These are phyloP conservation scores for Steccherinum ochraceum DNA, from an alignment of 768 basidiomycete species.

Conservation along the genomic window DNA sequence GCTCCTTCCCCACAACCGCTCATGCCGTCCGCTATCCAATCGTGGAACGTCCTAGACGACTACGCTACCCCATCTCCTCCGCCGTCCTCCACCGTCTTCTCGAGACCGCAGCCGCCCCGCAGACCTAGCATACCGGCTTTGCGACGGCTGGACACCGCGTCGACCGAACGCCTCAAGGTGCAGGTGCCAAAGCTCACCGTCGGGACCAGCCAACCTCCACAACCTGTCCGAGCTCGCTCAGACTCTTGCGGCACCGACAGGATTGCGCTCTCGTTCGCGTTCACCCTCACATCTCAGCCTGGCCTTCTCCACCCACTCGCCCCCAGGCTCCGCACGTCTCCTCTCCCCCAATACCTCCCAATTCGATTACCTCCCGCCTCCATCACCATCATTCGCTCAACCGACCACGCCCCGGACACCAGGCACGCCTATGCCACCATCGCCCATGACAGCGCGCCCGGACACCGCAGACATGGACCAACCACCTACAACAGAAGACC, in stretches of 20 bases:
- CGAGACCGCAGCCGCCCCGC: slow-evolving; percentile 41
- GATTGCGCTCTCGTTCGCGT: slow-evolving; percentile 24
- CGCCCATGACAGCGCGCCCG: slow-evolving; percentile 61
- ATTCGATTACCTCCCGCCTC: slow-evolving; percentile 24
- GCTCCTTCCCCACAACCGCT: slow-evolving; percentile 45
- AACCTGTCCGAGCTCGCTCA: slow-evolving; percentile 50
- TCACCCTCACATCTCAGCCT: slow-evolving; percentile 61
- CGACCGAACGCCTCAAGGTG: slow-evolving; percentile 41
- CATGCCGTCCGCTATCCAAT: slow-evolving; percentile 43
- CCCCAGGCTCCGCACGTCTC: slow-evolving; percentile 45
- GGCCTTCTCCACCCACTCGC: slow-evolving; percentile 51
- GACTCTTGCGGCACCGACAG: slow-evolving; percentile 29
- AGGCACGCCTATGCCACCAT: slow-evolving; percentile 38
- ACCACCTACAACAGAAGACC: slow-evolving; percentile 49
- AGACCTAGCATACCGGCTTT: slow-evolving; percentile 62
- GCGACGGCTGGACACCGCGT: slow-evolving; percentile 55
- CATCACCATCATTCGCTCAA: slow-evolving; percentile 20
- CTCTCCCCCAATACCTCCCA: slow-evolving; percentile 24
- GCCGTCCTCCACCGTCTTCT: slow-evolving; percentile 56
- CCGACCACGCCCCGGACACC: slow-evolving; percentile 34
- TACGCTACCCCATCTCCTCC: slow-evolving; percentile 53
- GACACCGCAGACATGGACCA: slow-evolving; percentile 51
- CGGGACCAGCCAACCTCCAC: slow-evolving; percentile 49
- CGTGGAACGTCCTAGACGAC: slow-evolving; percentile 33
- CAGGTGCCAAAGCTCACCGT: slow-evolving; percentile 54